phyloP scores from a whole-genome alignment of 169 alveolate species.

The Cryptosporidium ryanae region DNA sequence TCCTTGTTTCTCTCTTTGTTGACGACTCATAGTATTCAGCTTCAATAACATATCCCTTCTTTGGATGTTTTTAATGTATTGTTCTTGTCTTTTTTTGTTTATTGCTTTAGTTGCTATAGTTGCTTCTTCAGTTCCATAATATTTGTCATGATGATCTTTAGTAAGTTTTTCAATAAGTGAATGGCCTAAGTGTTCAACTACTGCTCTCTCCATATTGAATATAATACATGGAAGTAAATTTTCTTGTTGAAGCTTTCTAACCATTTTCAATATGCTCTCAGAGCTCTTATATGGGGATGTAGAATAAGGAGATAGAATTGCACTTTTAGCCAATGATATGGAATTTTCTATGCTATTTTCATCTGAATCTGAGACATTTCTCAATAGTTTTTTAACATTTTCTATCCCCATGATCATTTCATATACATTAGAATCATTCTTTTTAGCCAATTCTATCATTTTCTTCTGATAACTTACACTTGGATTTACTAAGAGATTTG shows the following conservation, averaged over 20 bases:
- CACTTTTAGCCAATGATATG: slow-evolving; percentile 18
- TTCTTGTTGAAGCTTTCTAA: slow-evolving; percentile 82
- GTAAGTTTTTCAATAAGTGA: slow-evolving; percentile 81
- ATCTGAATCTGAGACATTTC: background rate
- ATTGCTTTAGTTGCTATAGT: slow-evolving; percentile 82
- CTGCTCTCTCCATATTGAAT: slow-evolving; percentile 87
- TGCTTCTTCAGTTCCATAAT: slow-evolving; percentile 87
- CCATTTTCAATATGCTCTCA: slow-evolving; percentile 79
- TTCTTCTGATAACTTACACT: slow-evolving; percentile 45
- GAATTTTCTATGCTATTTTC: slow-evolving; percentile 6
- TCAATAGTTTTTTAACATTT: slow-evolving; percentile 14
- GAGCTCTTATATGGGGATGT: slow-evolving; percentile 71
- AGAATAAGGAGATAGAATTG: slow-evolving; percentile 20
- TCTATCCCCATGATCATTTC: slow-evolving; percentile 38
- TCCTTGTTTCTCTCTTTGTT: slow-evolving; percentile 88
- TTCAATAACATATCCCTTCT: slow-evolving; percentile 83
- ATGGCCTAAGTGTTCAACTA: slow-evolving; percentile 83
- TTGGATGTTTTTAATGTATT: slow-evolving; percentile 83
- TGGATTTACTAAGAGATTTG: slow-evolving; percentile 37
- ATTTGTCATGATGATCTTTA: slow-evolving; percentile 87
- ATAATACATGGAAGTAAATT: slow-evolving; percentile 89
- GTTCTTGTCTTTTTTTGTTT: slow-evolving; percentile 85
- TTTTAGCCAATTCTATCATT: slow-evolving; percentile 40
- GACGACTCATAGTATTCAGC: slow-evolving; percentile 83
- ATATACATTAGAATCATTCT: slow-evolving; percentile 35